Percentiles rank a stretch among this genome's conserved stretches.
Evolutionary conservation across 768 basidiomycete species (phyloP).

Genomic region (Sporobolomyces phaffii): DNA sequence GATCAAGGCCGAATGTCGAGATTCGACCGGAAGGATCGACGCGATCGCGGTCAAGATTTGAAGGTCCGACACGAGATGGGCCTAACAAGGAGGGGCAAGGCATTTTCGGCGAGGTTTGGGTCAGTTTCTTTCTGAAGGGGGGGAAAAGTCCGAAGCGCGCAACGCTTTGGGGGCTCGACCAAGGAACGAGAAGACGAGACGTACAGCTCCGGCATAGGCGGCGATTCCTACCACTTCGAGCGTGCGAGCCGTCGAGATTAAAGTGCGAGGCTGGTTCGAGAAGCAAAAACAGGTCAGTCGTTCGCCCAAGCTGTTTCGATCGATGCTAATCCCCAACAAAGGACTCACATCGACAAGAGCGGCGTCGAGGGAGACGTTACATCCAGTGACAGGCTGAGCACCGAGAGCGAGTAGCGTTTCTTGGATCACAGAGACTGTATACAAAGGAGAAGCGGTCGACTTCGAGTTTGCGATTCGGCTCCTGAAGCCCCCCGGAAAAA

Average conservation of each 20-base stretch:
- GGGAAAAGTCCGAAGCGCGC: too few species aligned
- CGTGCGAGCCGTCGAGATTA: conserved; percentile 65
- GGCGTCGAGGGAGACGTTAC: conserved; percentile 63
- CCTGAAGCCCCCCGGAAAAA: too few species aligned
- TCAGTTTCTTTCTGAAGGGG: too few species aligned
- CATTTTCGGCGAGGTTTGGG: too few species aligned
- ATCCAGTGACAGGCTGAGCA: conserved; percentile 54
- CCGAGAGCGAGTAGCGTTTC: conserved; percentile 55
- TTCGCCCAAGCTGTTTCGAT: too few species aligned
- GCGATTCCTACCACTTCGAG: conserved; percentile 70
- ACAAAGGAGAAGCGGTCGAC: too few species aligned
- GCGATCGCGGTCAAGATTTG: conserved; percentile 29
- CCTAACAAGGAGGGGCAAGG: too few species aligned
- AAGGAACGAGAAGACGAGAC: neutral
- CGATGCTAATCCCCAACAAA: too few species aligned
- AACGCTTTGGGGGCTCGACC: too few species aligned
- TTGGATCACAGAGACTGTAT: conserved; percentile 5
- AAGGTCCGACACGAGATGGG: conserved; percentile 20
- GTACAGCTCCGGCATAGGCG: conserved; percentile 46
- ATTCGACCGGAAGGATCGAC: conserved; percentile 59
- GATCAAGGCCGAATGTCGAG: conserved; percentile 73
- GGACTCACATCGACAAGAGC: conserved; percentile 60
- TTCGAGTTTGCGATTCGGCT: too few species aligned
- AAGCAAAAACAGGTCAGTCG: neutral
- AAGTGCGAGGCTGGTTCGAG: conserved; percentile 49